These are phyloP conservation scores for Sophora flavescens DNA, from an alignment of 306 rosid genomes.

Conservation along the genomic window DNA sequence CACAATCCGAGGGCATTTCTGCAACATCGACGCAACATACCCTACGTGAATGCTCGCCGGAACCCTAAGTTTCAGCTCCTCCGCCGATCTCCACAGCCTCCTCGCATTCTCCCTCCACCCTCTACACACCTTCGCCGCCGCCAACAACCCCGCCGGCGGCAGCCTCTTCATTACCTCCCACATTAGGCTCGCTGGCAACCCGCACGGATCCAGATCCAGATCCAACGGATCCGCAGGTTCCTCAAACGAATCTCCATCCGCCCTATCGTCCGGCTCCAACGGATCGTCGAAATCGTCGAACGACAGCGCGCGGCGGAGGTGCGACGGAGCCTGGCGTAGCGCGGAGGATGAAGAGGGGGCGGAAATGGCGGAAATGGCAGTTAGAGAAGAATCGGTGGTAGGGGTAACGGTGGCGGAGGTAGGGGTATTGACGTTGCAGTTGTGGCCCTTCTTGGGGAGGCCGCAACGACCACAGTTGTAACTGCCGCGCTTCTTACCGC, in stretches of 20 bases:
- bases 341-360: conserved; percentile 46
- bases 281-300: conserved; percentile 66
- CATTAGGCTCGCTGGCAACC: conserved; percentile 64
- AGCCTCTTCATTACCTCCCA: conserved; percentile 88
- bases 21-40: conserved; percentile 80
- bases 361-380: conserved; percentile 30
- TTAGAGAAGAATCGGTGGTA: conserved; percentile 45
- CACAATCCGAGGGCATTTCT: conserved; percentile 78
- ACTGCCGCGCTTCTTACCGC: conserved; percentile 75
- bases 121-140: conserved; percentile 81
- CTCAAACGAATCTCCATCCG: conserved; percentile 25
- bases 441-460: conserved; percentile 85
- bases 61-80: conserved; percentile 77
- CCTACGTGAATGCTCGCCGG: conserved; percentile 78
- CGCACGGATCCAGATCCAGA: conserved; percentile 54
- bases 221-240: conserved; percentile 47
- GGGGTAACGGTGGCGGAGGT: conserved; percentile 31
- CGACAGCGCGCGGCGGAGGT: conserved; percentile 84
- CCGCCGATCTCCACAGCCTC: conserved; percentile 89
- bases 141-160: conserved; percentile 77
- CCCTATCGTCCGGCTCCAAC: conserved; percentile 36
- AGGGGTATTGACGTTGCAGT: conserved; percentile 57
- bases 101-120: conserved; percentile 84
- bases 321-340: conserved; percentile 52
- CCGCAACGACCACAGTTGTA: conserved; percentile 96